Evolutionary conservation across 2,329 filamentous ascomycete genomes (phyloP), one percentile per base, ranked within the genome.

Genomic region (Calonectria pauciramosa): DNA sequence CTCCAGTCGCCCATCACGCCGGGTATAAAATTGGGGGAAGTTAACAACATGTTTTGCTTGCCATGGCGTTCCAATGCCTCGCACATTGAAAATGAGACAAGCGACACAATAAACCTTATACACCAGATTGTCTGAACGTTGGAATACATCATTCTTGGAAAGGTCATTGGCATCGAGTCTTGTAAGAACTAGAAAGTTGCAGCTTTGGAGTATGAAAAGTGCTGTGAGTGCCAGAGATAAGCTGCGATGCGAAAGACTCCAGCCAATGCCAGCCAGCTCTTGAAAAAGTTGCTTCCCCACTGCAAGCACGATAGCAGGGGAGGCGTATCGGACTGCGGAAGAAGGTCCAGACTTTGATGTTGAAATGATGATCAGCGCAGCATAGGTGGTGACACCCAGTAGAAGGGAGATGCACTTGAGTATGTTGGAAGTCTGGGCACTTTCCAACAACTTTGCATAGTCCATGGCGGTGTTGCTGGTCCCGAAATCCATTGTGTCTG

Each of bases 21-120:
- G 10, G 20, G 20, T n/a, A 44, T 51, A 74, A 34, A 59, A 74
- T 38, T 26, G 49, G 7, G 72, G 72, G 44, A 70, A 74, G 26
- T 28, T 49, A 23, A 44, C 47, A 13, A 28, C 11, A 18, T 54
- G 51, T 66, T 66, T 60, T 30, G 30, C 36, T 28, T 74, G 59
- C 72, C 72, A 74, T 4, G 68, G 49, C 23, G 68, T 74, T n/a
- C 68, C 65, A 38, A 44, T 67, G n/a, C 67, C 72, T 30, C 72
- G 67, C 11, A 74, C 8, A 20, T 71, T 74, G 51, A 74, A 67
- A 18, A 74, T 60, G 47, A 74, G 63, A 23, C 38, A 38, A 20
- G 30, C 13, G 3, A 63, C 30, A 26, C 51, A 52, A 9, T 60
- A 74, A n/a, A 49, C n/a, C 44, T 63, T 74, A 26, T 26, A 36